A percentile compares a stretch with the other conserved stretches of the same genome.
phyloP scores from a whole-genome alignment of 805 yeast species.

The Martiniozyma abietophila region DNA sequence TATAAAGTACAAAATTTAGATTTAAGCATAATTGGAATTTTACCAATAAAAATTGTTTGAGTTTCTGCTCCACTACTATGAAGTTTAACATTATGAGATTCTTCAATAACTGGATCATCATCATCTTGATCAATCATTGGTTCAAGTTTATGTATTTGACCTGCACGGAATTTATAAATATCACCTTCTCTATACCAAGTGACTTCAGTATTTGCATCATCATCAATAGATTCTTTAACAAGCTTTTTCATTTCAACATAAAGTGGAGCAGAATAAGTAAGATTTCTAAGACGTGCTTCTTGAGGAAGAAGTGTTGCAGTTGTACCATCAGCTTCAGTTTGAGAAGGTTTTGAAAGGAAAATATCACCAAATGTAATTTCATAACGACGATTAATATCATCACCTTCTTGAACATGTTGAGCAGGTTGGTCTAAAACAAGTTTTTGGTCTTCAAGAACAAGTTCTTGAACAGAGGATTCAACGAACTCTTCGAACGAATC shows the following conservation, averaged over 20 bases:
- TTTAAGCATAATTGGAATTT: conserved; percentile 95
- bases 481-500: conserved; percentile 98
- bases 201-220: conserved; percentile 41
- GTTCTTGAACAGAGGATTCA: conserved; percentile 91
- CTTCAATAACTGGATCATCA: conserved; percentile 54
- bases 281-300: conserved; percentile 92
- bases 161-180: conserved; percentile 32
- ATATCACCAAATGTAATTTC: conserved; percentile 98
- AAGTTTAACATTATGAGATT: conserved; percentile 25
- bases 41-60: conserved; percentile 67
- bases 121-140: conserved; percentile 37
- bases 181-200: conserved; percentile 50
- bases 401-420: conserved; percentile 87
- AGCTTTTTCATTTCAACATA: conserved; percentile 93
- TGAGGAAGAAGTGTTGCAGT: conserved; percentile 98
- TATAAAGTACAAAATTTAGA: conserved; percentile 92
- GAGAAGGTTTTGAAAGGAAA: conserved; percentile 91
- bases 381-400: conserved; percentile 83
- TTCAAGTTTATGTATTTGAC: conserved; percentile 21
- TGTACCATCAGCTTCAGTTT: conserved; percentile 99
- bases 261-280: conserved; percentile 92
- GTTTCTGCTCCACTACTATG: conserved; percentile 29
- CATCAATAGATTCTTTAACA: conserved; percentile 74
- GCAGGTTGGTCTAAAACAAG: conserved; percentile 96
- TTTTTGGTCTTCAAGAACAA: conserved; percentile 92